phyloP scores from a whole-genome alignment of 805 yeast genomes.

The Saturnispora serradocipensis region DNA sequence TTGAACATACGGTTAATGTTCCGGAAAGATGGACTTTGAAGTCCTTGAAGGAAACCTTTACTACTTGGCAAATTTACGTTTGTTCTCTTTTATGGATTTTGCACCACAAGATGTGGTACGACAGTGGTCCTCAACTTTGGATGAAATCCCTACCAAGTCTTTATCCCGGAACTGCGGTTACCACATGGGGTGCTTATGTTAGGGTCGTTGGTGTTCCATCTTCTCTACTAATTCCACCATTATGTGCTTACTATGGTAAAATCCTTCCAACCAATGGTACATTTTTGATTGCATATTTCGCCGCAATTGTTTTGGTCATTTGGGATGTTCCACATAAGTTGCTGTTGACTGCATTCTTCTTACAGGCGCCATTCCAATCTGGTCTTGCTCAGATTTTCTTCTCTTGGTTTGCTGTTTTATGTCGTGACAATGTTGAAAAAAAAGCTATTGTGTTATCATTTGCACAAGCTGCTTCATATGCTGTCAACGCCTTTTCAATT shows the following conservation, averaged over 20 bases:
- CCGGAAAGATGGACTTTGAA: conserved; percentile 36
- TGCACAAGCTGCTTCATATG: conserved; percentile 15
- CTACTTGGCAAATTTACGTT: conserved; percentile 32
- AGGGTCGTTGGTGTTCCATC: conserved; percentile 13
- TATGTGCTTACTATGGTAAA: conserved; percentile 32
- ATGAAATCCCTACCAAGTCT: conserved; percentile 13
- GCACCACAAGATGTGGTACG: conserved; percentile 29
- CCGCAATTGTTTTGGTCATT: conserved; percentile 10
- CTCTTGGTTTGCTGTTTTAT: conserved; percentile 17
- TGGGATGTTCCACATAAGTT: conserved; percentile 11
- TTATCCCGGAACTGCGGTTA: conserved; percentile 12
- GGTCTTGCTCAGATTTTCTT: conserved; percentile 17
- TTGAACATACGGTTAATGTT: conserved; percentile 25
- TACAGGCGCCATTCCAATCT: conserved; percentile 14
- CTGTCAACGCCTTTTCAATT: conserved; percentile 16
- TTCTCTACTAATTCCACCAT: conserved; percentile 25
- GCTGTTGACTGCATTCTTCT: conserved; percentile 36
- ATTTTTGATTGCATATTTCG: conserved; percentile 7
- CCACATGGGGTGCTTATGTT: conserved; percentile 15
- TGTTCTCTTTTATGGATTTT: conserved; percentile 17
- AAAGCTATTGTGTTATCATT: conserved; percentile 16
- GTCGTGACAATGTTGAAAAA: conserved; percentile 18
- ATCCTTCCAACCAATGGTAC: conserved; percentile 8
- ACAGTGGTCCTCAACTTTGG: conserved; percentile 21
- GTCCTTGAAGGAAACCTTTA: conserved; percentile 34